Base-by-base conservation (phyloP, 169 alveolate species). In the Cryptosporidium bovis region DNA sequence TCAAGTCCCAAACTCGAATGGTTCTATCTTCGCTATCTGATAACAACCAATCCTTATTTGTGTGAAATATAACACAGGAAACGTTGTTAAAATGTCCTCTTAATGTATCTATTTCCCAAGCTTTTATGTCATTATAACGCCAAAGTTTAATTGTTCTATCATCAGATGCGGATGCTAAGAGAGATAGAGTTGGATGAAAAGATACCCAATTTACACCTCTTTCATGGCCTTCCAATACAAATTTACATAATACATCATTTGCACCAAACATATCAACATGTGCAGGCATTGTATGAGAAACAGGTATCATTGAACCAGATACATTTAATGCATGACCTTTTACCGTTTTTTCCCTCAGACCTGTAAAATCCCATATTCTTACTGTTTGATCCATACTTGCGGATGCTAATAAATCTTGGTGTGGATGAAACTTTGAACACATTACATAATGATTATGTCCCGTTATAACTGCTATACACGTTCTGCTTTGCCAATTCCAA, bases 371-470 rank as follows among this genome's bases (percentile, higher is more conserved):
- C 99, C 99, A 97, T n/a, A 97, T 93, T 66, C 99, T 93, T 24
- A 97, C 93, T 8, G 98, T 94, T 90, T 97, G 94, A 84, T 97
- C 99, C 82, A 97, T 90, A 34, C 98, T 93, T 31, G 98, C 96
- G 16, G 98, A 95, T 13, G 95, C 97, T 55, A 97, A 94, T 84
- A 96, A 77, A 84, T 97, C 98, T 84, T 97, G 97, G 66, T 93
- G 93, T 18, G 98, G 98, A 89, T 97, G 99, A 91, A 97, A 97
- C 58, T 91, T 93, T 24, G 98, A 98, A 82, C 98, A 93, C 99
- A 97, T 97, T 12, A 97, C 98, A 91, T 97, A 97, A 91, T 97
- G 99, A 68, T 94, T 96, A 90, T 97, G 99, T 0, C 99, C 99
- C 0, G 99, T 94, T 3, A 97, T 87, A 6, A 94, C 96, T 13